These are phyloP conservation scores for Globisporangium acanthophoron DNA, from an alignment of 352 stramenopile genomes.

Conservation along the genomic window DNA sequence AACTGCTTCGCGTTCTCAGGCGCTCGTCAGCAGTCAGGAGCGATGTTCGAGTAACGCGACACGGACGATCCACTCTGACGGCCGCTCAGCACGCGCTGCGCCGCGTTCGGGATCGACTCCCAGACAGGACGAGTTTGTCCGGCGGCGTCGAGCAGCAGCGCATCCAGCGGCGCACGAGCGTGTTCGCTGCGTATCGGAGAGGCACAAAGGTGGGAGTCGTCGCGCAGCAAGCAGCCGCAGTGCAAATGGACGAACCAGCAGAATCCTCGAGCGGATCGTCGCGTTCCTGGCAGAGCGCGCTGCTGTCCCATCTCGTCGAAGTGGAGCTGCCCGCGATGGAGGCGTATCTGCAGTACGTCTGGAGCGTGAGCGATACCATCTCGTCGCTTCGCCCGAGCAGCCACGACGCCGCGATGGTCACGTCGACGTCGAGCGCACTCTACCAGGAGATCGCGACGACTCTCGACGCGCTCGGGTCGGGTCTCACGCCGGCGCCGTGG, in stretches of 20 bases:
- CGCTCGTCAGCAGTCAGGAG: not conserved
- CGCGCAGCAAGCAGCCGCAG: not conserved
- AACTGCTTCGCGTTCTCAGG: not conserved
- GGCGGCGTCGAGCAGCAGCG: constrained; percentile 35
- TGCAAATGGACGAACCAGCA: not conserved
- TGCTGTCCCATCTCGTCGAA: constrained; percentile 29
- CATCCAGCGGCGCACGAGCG: constrained; percentile 31
- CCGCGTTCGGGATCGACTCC: constrained; percentile 18
- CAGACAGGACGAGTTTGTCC: constrained; percentile 25
- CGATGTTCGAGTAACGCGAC: not conserved
- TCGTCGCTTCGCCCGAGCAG: constrained; percentile 22
- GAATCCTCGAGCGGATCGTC: not conserved
- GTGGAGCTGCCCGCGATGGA: constrained; percentile 51
- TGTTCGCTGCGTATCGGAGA: constrained; percentile 31
- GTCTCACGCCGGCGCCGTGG: constrained; percentile 7
- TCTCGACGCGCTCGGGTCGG: constrained; percentile 11
- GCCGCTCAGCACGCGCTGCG: constrained; percentile 21
- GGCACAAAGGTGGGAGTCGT: constrained; percentile 3
- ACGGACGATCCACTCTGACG: not conserved
- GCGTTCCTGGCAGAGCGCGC: constrained; percentile 16
- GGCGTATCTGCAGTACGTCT: constrained; percentile 34
- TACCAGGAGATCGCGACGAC: constrained; percentile 14
- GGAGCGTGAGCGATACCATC: constrained; percentile 29
- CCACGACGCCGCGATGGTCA: constrained; percentile 9
- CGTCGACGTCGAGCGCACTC: constrained; percentile 1